A percentile compares a stretch with the other conserved stretches of the same genome.
These are phyloP conservation scores for Herpetospermum pedunculosum DNA, from an alignment of 306 rosid species.

Conservation along the genomic window DNA sequence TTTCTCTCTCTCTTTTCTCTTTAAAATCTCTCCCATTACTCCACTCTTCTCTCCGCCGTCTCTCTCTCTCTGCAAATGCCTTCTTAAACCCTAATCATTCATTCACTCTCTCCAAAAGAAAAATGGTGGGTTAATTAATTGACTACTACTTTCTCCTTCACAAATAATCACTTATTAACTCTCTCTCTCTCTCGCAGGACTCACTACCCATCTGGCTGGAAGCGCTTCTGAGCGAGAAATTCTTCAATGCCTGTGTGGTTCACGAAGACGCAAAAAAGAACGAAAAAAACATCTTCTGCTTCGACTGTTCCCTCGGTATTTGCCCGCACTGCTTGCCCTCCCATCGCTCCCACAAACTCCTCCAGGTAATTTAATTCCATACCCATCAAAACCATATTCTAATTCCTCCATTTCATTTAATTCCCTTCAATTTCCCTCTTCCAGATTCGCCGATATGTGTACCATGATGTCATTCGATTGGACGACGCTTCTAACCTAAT, in stretches of 20 bases:
- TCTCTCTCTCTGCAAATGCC: conserved; percentile 16
- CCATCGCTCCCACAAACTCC: conserved; percentile 68
- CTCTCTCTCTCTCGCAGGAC: conserved; percentile 6
- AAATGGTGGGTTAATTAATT: conserved; percentile 32
- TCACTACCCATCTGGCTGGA: conserved; percentile 71
- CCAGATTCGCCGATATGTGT: conserved; percentile 88
- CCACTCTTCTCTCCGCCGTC: conserved; percentile 54
- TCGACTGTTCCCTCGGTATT: conserved; percentile 80
- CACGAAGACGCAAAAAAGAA: conserved; percentile 80
- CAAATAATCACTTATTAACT: not conserved
- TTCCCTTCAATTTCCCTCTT: not conserved
- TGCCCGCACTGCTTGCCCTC: conserved; percentile 83
- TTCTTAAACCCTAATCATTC: conserved; percentile 16
- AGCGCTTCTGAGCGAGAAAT: conserved; percentile 57
- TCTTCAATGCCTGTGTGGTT: conserved; percentile 84
- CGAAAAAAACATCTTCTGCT: conserved; percentile 75
- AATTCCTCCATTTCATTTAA: too few species aligned
- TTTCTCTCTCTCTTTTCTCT: too few species aligned
- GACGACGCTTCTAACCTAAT: conserved; percentile 69
- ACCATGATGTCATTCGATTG: conserved; percentile 59
- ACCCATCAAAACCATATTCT: too few species aligned
- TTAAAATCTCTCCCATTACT: conserved; percentile 9
- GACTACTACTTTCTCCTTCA: not conserved
- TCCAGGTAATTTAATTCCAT: conserved; percentile 34
- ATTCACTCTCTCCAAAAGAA: conserved; percentile 1